Base-by-base conservation (phyloP, 768 basidiomycete species). In the Pleurotus cornucopiae region DNA sequence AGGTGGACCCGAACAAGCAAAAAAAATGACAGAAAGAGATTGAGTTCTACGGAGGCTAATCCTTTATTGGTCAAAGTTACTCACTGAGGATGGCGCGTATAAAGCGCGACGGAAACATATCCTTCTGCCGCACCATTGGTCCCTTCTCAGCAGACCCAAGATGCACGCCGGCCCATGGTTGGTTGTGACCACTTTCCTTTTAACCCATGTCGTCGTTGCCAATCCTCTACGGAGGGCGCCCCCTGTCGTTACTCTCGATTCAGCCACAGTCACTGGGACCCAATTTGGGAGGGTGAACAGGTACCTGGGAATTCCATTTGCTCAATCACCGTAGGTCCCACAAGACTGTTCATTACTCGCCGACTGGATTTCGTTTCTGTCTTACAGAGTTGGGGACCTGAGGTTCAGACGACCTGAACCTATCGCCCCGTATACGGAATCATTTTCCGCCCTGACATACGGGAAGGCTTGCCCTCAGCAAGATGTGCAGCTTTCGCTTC, bases 221-320 rank as follows among this genome's bases (percentile, higher is more conserved):
- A 44, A 11, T 21, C 41, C 41, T 44, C n/a, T 37, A 2, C 53
- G 59, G 61, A 21, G 49, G 43, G 3, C 58, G 56, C 40, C 44
- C 51, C 57, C 46, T 45, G 30, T 70, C 5, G 73, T 80, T 11
- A 66, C 61, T 1, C 66, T 82, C 30, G 77, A 77, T 58, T 60
- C 64, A 6, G 80, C 71, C 3, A 78, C 73, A 0, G 73, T 82
- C 63, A 67, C 68, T 14, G 82, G 82, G 13, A 61, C 57, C 13
- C 61, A 63, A 7, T 66, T 64, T 25, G 71, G 72, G 3, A 58
- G 56, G 3, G 61, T 69, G 7, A 64, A 73, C 11, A 70, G 72
- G 57, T 84, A 78, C 61, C 65, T 80, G 1, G 81, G 82, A 1
- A 80, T 84, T 43, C 82, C 82, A 0, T 84, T 79, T 52, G 82